Conservation (phyloP, 306 rosid species). For the Dryas alaskensis region DNA sequence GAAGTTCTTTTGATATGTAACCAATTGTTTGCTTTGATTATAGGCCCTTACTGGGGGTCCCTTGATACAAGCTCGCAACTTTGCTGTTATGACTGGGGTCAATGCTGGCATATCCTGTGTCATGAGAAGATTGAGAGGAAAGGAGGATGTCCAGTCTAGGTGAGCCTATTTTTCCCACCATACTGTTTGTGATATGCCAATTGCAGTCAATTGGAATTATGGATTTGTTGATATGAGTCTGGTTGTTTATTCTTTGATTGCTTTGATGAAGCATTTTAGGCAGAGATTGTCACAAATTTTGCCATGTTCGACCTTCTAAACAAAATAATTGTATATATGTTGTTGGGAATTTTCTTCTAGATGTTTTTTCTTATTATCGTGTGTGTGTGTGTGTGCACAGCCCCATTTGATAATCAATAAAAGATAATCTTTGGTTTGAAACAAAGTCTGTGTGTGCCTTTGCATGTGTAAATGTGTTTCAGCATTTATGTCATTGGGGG, state of each 20-base stretch:
- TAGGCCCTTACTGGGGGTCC: constrained; percentile 97
- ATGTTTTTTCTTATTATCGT: too few species aligned
- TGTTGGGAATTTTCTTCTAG: neutral
- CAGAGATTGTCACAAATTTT: neutral
- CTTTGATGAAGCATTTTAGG: neutral
- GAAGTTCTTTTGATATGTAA: neutral
- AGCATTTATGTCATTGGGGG: neutral
- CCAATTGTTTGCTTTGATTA: constrained; percentile 13
- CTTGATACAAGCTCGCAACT: constrained; percentile 83
- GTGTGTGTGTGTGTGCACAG: neutral
- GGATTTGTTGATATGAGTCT: neutral
- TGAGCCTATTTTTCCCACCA: constrained; percentile 26
- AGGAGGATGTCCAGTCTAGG: constrained; percentile 94
- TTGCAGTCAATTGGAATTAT: neutral
- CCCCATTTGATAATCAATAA: neutral
- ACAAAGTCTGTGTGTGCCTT: neutral
- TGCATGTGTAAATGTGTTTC: neutral
- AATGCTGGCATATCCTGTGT: constrained; percentile 93
- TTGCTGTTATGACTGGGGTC: constrained; percentile 96
- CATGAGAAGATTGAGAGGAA: constrained; percentile 90
- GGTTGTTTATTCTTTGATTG: neutral
- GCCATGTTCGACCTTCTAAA: neutral
- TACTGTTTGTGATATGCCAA: neutral
- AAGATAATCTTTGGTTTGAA: neutral
- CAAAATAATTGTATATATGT: neutral